Evolutionary conservation across 441 rosid genomes (phyloP), one percentile per base, ranked within the genome.

Genomic region (Mallotus japonicus): DNA sequence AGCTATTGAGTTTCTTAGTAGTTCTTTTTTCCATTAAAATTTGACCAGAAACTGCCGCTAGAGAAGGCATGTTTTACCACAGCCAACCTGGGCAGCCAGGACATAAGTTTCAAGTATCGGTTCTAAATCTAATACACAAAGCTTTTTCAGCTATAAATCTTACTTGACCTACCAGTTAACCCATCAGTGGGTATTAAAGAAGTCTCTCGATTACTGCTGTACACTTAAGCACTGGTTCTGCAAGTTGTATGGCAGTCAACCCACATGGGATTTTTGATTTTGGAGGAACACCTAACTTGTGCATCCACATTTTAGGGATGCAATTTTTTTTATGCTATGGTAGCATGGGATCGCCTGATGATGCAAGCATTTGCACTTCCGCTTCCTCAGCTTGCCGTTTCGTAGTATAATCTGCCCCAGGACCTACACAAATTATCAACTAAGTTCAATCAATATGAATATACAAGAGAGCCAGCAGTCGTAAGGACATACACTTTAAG

Each of bases 61-160:
- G 99, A 88, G 98, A 90, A 93, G 98, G 97, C 92, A 71, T 79
- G 82, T 81, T 82, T 80, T 53, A 79, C 81, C 80, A 81, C 83
- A 78, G 84, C 99, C 99, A 86, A 89, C 99, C 97, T 95, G 98
- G 98, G 99, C 98, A 90, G 89, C 84, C 87, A 88, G 78, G 85
- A 78, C 80, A 77, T 67, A 65, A 68, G 79, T 76, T 83, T 69
- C 78, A 79, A 57, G 72, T 61, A 72, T 76, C 74, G 78, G 80
- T 81, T 79, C 88, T 85, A 83, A 71, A 78, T 83, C 85, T 85
- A 87, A 74, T 85, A 88, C 82, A 83, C 81, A 85, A 66, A 65
- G 74, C 72, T 75, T 77, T 76, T 78, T 79, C 74, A 72, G 81
- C 85, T 66, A 73, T 81, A 81, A 78, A 74, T 80, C 42, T 59